Evolutionary conservation across 148 eudicot species (phyloP).

Genomic region (Cornus suecica): DNA sequence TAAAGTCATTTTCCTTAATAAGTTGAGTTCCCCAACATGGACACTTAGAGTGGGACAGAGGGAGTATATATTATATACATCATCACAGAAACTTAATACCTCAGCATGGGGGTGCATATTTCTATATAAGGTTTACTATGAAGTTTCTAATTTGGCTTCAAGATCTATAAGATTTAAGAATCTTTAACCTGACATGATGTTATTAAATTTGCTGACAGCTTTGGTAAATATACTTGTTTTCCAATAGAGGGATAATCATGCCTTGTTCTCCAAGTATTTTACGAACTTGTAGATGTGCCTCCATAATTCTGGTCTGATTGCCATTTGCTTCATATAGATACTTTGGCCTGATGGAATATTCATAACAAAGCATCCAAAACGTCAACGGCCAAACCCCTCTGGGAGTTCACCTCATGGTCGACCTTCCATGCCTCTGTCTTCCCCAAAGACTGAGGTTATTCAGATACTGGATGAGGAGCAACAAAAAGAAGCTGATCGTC

Average conservation of each 20-base stretch:
- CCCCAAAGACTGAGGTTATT: slow-evolving; percentile 46
- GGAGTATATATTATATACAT: too few relatives aligned
- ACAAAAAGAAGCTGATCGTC: slow-evolving; percentile 65
- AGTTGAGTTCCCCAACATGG: too few relatives aligned
- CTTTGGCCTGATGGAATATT: slow-evolving; percentile 99
- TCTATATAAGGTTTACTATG: not conserved
- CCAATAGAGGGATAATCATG: not conserved
- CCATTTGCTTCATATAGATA: slow-evolving; percentile 37
- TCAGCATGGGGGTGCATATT: not conserved
- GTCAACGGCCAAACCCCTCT: slow-evolving; percentile 49
- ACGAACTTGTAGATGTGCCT: not conserved
- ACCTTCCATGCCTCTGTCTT: slow-evolving; percentile 39
- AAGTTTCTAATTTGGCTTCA: not conserved
- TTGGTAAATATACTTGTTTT: not conserved
- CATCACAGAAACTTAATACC: too few relatives aligned
- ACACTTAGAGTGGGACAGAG: too few relatives aligned
- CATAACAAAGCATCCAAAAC: slow-evolving; percentile 86
- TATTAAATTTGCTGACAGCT: not conserved
- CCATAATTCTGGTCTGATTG: slow-evolving; percentile 3
- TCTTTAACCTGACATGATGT: slow-evolving; percentile 1
- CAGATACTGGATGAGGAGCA: slow-evolving; percentile 52
- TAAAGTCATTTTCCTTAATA: too few relatives aligned
- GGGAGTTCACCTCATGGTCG: slow-evolving; percentile 36
- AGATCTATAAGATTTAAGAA: not conserved
- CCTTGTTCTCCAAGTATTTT: too few relatives aligned